Conservation (phyloP, 176 grass and related monocot genomes). For the Metroxylon sagu region DNA sequence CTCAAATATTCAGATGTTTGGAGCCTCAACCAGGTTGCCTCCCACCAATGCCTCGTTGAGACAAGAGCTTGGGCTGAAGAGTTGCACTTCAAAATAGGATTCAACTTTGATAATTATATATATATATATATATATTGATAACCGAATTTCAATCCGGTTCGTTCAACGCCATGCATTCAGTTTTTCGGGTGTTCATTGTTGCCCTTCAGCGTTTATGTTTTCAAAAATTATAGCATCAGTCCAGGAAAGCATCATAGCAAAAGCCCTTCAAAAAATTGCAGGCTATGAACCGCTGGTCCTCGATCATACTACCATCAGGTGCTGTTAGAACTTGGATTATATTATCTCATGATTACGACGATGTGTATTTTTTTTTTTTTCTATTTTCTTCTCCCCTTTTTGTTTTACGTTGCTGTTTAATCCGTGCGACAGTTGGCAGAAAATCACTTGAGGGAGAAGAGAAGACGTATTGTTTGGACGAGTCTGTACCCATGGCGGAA, state of each 20-base stretch:
- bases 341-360: conserved; percentile 4
- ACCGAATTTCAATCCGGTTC: too few species aligned
- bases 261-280: conserved; percentile 68
- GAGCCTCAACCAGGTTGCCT: conserved; percentile 81
- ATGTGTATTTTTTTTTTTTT: conserved; percentile 21
- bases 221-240: too few species aligned
- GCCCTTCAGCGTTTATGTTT: too few species aligned
- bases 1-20: conserved; percentile 57
- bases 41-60: conserved; percentile 81
- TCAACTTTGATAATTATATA: conserved; percentile 53
- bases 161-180: too few species aligned
- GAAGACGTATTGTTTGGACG: background rate
- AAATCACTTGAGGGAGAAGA: background rate
- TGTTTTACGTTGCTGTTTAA: conserved; percentile 22
- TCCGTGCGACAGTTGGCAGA: conserved; percentile 39
- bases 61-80: conserved; percentile 81
- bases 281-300: conserved; percentile 58
- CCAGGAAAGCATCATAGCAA: too few species aligned
- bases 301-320: conserved; percentile 98
- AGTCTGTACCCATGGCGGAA: conserved; percentile 29
- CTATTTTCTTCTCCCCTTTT: conserved; percentile 17
- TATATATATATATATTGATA: too few species aligned
- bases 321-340: conserved; percentile 14
- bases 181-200: too few species aligned
- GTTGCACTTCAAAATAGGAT: conserved; percentile 74